phyloP scores from a whole-genome alignment of 805 yeast species.

The Zygoascus biomembranicola region DNA sequence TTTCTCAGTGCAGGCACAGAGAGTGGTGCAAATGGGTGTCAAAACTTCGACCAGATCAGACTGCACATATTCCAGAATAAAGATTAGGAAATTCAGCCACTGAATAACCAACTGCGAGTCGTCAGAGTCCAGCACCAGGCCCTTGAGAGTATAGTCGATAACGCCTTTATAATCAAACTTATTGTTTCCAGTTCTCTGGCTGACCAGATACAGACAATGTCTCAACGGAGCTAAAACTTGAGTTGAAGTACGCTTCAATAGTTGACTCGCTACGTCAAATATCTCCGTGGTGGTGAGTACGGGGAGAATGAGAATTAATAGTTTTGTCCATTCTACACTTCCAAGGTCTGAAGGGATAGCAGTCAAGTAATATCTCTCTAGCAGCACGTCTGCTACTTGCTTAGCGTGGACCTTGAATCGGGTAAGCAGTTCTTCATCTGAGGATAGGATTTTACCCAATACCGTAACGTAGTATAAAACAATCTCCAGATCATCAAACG shows the following conservation, averaged over 20 bases:
- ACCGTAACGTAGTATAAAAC: slow-evolving; percentile 55
- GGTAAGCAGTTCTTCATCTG: slow-evolving; percentile 44
- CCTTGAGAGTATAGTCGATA: not conserved
- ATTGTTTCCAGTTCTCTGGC: not conserved
- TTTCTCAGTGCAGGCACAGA: slow-evolving; percentile 34
- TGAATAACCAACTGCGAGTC: not conserved
- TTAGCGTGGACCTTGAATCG: not conserved
- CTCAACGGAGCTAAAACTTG: not conserved
- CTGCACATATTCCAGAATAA: slow-evolving; percentile 43
- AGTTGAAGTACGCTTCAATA: not conserved
- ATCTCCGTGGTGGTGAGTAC: not conserved
- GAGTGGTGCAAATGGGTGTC: slow-evolving; percentile 44
- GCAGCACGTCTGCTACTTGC: not conserved
- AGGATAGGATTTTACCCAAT: slow-evolving; percentile 40
- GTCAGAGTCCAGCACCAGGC: not conserved
- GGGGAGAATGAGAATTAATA: not conserved
- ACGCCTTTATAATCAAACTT: not conserved
- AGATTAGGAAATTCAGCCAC: slow-evolving; percentile 44
- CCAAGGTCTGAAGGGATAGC: not conserved
- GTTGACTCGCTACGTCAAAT: not conserved
- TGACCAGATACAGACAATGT: not conserved
- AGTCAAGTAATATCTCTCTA: not conserved
- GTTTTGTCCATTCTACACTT: not conserved
- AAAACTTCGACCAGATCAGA: slow-evolving; percentile 49
- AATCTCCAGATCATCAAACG: slow-evolving; percentile 41